Conservation (phyloP, 345 rosid genomes). For the Camelina sativa region DNA sequence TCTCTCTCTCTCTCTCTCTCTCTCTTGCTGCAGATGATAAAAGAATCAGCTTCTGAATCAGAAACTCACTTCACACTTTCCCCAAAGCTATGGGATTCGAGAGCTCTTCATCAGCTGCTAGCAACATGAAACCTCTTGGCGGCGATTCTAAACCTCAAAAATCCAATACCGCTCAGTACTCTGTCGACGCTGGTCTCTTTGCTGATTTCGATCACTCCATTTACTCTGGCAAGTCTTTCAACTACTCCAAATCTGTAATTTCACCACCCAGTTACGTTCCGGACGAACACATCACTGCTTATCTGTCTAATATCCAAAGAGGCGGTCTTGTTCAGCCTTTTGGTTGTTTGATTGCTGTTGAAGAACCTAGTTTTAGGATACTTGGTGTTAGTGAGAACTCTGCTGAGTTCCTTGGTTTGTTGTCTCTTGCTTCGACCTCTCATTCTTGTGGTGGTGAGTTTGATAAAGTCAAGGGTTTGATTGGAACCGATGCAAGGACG, state of each 20-base stretch:
- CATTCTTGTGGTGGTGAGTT: constrained; percentile 13
- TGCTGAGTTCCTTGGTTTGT: constrained; percentile 56
- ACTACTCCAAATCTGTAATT: constrained; percentile 69
- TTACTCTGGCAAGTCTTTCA: constrained; percentile 67
- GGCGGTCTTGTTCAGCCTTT: constrained; percentile 84
- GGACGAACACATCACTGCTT: constrained; percentile 70
- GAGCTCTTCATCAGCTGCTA: constrained; percentile 50
- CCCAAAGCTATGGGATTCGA: constrained; percentile 36
- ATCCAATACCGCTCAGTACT: constrained; percentile 61
- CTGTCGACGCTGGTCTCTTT: constrained; percentile 71
- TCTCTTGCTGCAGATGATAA: constrained; percentile 35
- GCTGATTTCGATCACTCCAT: constrained; percentile 74
- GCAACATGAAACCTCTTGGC: constrained; percentile 53
- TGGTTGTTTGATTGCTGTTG: constrained; percentile 75
- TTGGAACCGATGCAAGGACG: constrained; percentile 72
- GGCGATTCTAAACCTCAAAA: constrained; percentile 42
- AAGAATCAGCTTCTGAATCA: constrained; percentile 36
- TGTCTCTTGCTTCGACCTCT: constrained; percentile 35
- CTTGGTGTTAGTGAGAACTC: constrained; percentile 72
- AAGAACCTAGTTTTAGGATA: constrained; percentile 66
- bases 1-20: not conserved
- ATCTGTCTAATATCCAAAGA: constrained; percentile 70
- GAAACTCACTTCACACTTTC: constrained; percentile 9
- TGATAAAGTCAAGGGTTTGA: constrained; percentile 48
- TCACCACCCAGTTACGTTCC: constrained; percentile 54